Evolutionary conservation across 1,139 yeast species (phyloP), one percentile per base, ranked within the genome.

Genomic region (Magnusiomyces sp.): DNA sequence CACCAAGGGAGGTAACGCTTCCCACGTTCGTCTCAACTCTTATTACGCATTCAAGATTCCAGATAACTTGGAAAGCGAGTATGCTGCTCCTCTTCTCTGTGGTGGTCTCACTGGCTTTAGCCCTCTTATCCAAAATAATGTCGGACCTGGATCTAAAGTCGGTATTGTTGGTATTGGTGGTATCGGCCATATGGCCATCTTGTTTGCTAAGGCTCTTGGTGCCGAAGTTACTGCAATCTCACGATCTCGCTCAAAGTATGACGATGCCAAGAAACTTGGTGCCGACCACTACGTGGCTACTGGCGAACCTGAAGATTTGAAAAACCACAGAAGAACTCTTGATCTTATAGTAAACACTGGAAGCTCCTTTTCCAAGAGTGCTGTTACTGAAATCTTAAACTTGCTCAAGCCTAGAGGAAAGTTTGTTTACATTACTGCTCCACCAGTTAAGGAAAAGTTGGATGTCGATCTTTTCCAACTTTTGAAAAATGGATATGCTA

Each of bases 21-120:
- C 79, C 43, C 79, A 76, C 62, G 66, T 77, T 40, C 72, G 80
- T 53, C 80, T 76, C 42, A 68, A 75, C 59, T 79, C 77, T 57
- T 67, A 71, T 50, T 77, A 75, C 59, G 79, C 71, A 6, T 74
- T 79, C 64, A 72, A 73, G 27, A 74, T 81, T 52, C 87, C 87
- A 19, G 81, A 79, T n/a, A 63, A 53, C 23, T 60, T 79, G 53
- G 65, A 69, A 19, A 63, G 74, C 29, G 71, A 4, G 20, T 67
- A 48, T 63, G 85, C 80, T 40, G 84, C 83, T 14, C 85, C 86
- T 31, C 70, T 81, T 61, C 66, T 81, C 70, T 81, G 87, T 68
- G 86, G 81, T 41, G 87, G 87, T 52, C 69, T 79, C 58, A 81
- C 87, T 20, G 79, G 76, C 1, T 80, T 68, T 65, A 71, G 80